Base-by-base conservation (phyloP, 2,329 filamentous ascomycete species). In the Exophiala viscosa region DNA sequence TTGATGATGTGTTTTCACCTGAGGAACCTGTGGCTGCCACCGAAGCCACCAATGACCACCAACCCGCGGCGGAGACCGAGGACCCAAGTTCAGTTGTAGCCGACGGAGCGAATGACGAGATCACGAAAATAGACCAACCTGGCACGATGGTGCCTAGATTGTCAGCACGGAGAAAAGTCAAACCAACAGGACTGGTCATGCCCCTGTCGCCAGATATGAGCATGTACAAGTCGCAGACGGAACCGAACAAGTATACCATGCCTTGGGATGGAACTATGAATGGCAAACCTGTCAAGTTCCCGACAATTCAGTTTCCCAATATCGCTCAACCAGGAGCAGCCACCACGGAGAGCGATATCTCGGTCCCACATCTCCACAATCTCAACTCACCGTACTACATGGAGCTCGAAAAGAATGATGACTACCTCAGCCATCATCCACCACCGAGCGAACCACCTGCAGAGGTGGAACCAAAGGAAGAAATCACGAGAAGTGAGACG, bases 351-450 rank as follows among this genome's bases (percentile, higher is more conserved):
- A 20, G 13, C 32, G 46, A 47, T 15, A 14, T 11, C 14, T 13
- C 50, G 7, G 23, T 50, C 8, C 58, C 60, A 14, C 49, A 57
- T 48, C 62, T 70, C n/a, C 68, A 67, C 40, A 69, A 63, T 46
- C 58, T 68, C 42, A 69, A 72, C 41, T 71, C 71, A 8, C 69
- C 71, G 4, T 69, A 64, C 48, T 69, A 70, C 47, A 15, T 61
- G 31, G 55, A 55, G 11, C 32, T 64, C 7, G 60, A 65, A 43
- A 54, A 57, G 41, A 57, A 60, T 20, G 55, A 57, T 11, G 64
- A 65, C 45, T 67, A 68, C 48, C 60, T 69, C 43, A 52, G 35
- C 15, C 58, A 60, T 39, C 60, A 57, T 45, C 17, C 33, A 8
- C 35, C 11, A 18, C 48, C 54, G 3, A 40, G 39, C 9, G 15